Percentiles rank a stretch among this genome's conserved stretches.
Evolutionary conservation across 129 eudicot genomes (phyloP).

Genomic region (Escallonia herrerae): DNA sequence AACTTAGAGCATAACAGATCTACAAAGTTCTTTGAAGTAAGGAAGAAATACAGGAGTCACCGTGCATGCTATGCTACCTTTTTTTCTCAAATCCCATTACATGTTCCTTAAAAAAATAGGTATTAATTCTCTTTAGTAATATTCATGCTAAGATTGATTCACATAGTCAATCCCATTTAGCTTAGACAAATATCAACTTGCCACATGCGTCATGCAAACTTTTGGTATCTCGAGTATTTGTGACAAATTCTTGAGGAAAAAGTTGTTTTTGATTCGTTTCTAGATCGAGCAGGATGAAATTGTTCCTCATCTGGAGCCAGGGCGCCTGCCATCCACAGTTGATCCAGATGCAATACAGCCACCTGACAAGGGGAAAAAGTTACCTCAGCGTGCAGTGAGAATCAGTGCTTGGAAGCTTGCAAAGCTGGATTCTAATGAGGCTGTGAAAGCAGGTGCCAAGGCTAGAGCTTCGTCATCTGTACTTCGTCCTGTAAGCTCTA

Average conservation of each 20-base stretch:
- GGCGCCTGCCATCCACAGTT: constrained; percentile 79
- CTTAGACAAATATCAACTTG: too few species aligned
- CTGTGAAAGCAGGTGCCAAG: constrained; percentile 80
- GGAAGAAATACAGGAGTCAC: too few species aligned
- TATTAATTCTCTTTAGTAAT: too few species aligned
- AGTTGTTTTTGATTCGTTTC: background rate
- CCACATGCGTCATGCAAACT: too few species aligned
- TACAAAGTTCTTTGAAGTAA: too few species aligned
- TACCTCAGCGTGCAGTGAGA: constrained; percentile 55
- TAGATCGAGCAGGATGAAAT: constrained; percentile 67
- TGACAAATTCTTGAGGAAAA: background rate
- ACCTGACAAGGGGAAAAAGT: constrained; percentile 55
- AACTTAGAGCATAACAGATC: too few species aligned
- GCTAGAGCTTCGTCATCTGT: constrained; percentile 86
- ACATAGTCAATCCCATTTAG: too few species aligned
- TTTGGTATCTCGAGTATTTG: background rate
- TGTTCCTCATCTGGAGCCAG: constrained; percentile 73
- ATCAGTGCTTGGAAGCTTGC: constrained; percentile 96
- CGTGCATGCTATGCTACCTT: too few species aligned
- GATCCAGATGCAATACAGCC: constrained; percentile 63
- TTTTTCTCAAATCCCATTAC: too few species aligned
- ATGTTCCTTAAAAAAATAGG: too few species aligned
- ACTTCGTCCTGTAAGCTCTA: constrained; percentile 63
- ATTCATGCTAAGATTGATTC: too few species aligned
- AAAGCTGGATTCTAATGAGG: constrained; percentile 69